Evolutionary conservation across 2,329 filamentous ascomycete species (phyloP), one percentile per base, ranked within the genome.

Genomic region (Trichoderma sp.): DNA sequence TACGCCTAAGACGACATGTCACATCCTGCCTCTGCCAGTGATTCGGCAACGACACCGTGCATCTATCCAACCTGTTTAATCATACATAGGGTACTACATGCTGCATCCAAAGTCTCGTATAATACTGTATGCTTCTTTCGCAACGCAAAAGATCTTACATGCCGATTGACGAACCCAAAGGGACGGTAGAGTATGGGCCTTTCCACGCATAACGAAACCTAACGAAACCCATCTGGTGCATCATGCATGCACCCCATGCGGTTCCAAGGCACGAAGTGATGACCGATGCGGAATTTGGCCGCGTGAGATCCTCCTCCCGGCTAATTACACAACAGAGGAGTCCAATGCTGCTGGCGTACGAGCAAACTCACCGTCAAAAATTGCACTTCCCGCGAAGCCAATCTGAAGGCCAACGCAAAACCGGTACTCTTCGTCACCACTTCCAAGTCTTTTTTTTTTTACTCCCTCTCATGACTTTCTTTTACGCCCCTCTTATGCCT

Each of bases 231-330:
- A 24, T 3, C 21, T 24, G 21, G 3, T 58, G 55, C 55, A 58
- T 47, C 43, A 58, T 58, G 55, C 55, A 58, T 47, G 55, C 43
- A 43, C 41, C 41, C 55, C 58, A 51, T 51, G 17, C 41, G 21
- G 41, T 17, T 12, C 7, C 30, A 34, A 34, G 7, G 30, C 9
- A 34, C 7, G 3, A 34, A 34, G 9, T 10, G 9, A 34, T 34
- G 15, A 28, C 28, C 28, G 28, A 51, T 12, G 30, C n/a, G 58
- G 17, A 45, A 57, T 57, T 17, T 17, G 24, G 10, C 24, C n/a
- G 41, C 9, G 17, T 19, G 39, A 45, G 41, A 24, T 45, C 30
- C 9, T 34, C 30, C 30, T 30, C 55, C 54, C 24, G 41, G 39
- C 28, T 44, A 21, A 30, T 10, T 28, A 28, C 7, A 10, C 30